Conservation (phyloP, 1,284 basidiomycete species). For the Ustilago hordei region DNA sequence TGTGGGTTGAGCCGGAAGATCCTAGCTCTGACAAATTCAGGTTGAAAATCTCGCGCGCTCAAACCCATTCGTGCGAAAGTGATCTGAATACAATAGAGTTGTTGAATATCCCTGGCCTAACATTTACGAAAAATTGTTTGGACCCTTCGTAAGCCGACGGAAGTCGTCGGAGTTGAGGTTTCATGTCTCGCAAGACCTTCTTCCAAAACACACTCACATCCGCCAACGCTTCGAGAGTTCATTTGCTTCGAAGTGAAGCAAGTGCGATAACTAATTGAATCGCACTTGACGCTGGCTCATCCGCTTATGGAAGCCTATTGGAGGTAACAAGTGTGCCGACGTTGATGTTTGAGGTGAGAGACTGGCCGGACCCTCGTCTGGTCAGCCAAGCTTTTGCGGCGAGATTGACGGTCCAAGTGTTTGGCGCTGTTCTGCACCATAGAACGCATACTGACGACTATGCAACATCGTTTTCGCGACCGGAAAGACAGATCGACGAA, state of each 20-base stretch:
- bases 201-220: conserved; percentile 7
- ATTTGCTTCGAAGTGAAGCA: neutral
- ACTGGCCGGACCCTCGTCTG: neutral
- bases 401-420: neutral
- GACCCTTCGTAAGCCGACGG: neutral
- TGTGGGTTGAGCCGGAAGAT: conserved; percentile 31
- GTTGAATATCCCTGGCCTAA: neutral
- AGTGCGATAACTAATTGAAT: neutral
- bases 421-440: too few species aligned
- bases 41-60: conserved; percentile 3
- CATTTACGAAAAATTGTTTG: neutral
- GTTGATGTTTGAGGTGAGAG: neutral
- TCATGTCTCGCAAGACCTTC: conserved; percentile 10
- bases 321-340: neutral
- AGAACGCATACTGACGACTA: neutral
- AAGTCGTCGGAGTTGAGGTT: conserved; percentile 16
- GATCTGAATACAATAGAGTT: neutral
- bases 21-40: conserved; percentile 4
- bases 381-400: neutral
- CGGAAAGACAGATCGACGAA: neutral
- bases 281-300: neutral
- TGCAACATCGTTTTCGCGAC: neutral
- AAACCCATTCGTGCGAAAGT: conserved; percentile 20
- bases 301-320: neutral
- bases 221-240: neutral